Percentiles rank a stretch among this genome's conserved stretches.
Evolutionary conservation across 2,329 filamentous ascomycete genomes (phyloP).

Genomic region (Pseudocercospora musae): DNA sequence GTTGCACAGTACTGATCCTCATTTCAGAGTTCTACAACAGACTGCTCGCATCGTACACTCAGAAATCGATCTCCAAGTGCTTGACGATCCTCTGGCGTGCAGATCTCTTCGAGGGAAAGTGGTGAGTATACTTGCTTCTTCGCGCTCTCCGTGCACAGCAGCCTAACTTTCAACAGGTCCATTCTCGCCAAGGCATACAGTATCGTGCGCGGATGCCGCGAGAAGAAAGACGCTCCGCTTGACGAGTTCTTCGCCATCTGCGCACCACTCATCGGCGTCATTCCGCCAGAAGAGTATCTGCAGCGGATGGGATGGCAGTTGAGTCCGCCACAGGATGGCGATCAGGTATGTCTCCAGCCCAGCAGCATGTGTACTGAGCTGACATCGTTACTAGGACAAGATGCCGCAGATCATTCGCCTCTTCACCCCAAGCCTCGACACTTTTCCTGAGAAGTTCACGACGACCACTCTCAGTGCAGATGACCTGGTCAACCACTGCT

Average conservation of each 20-base stretch:
- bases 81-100: constrained; percentile 50
- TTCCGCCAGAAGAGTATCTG: constrained; percentile 48
- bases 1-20: too few species aligned
- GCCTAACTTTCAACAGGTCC: too few species aligned
- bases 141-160: too few species aligned
- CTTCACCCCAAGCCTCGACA: constrained; percentile 11
- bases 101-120: constrained; percentile 40
- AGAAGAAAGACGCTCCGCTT: constrained; percentile 47
- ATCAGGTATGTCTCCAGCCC: background rate
- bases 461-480: constrained; percentile 12
- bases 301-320: constrained; percentile 48
- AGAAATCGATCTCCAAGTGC: constrained; percentile 53
- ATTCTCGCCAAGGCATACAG: constrained; percentile 58
- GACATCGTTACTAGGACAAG: constrained; percentile 1
- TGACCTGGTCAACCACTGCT: constrained; percentile 16
- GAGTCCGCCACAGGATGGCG: constrained; percentile 7
- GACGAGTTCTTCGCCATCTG: constrained; percentile 47
- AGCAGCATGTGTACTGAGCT: too few species aligned
- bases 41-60: constrained; percentile 28
- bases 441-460: constrained; percentile 14
- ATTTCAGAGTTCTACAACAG: constrained; percentile 12
- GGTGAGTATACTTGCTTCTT: background rate
- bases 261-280: constrained; percentile 48
- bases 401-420: constrained; percentile 5
- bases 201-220: constrained; percentile 50